Percentiles rank a stretch among this genome's conserved stretches.
Conservation (phyloP, 202 grass and related monocot genomes). For the Schoenoplectus tabernaemontani region DNA sequence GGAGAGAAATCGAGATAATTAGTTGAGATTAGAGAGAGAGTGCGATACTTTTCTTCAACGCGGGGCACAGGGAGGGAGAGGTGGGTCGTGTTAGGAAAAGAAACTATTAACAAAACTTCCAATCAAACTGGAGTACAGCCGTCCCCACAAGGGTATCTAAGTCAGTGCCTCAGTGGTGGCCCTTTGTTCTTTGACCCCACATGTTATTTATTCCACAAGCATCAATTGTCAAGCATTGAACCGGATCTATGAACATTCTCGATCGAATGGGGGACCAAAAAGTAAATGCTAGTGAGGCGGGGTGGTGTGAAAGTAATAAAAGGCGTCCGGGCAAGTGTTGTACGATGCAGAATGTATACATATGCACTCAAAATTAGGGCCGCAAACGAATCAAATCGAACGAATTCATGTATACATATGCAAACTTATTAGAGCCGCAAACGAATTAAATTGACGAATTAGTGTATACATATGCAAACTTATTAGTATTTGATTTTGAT, state of each 20-base stretch:
- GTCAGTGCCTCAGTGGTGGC: background rate
- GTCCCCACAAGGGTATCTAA: background rate
- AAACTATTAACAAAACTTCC: background rate
- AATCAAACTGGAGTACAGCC: background rate
- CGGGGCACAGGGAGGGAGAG: background rate
- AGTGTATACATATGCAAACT: too few relatives aligned
- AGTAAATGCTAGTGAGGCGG: background rate
- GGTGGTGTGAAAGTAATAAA: slow-evolving; percentile 4
- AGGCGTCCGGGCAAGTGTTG: background rate
- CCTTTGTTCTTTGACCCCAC: background rate
- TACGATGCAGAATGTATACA: too few relatives aligned
- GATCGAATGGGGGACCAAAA: background rate
- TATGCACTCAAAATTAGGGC: too few relatives aligned
- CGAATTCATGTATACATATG: too few relatives aligned
- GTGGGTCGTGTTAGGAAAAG: slow-evolving; percentile 16
- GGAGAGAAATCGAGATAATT: background rate
- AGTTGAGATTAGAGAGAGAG: slow-evolving; percentile 8
- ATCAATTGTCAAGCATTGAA: too few relatives aligned
- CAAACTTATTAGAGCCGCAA: too few relatives aligned
- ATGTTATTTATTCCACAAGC: too few relatives aligned
- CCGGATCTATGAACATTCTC: background rate
- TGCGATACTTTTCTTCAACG: slow-evolving; percentile 23
- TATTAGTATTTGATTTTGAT: too few relatives aligned
- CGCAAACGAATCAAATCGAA: too few relatives aligned
- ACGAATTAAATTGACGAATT: too few relatives aligned